Conservation (phyloP, 306 rosid species). For the Acacia acuminata region DNA sequence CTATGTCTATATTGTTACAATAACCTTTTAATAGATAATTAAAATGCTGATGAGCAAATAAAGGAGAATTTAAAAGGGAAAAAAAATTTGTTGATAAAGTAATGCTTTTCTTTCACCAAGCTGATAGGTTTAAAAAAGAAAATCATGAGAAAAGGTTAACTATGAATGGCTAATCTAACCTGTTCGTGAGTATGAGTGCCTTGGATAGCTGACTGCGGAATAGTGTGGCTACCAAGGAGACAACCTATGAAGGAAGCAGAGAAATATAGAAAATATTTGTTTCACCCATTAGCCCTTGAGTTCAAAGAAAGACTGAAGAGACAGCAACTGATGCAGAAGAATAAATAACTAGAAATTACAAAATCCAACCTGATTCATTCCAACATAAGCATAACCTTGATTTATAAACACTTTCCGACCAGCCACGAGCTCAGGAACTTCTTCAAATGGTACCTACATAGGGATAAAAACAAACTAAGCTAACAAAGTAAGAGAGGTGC, state of each 20-base stretch:
- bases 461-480: slow-evolving; percentile 19
- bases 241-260: slow-evolving; percentile 53
- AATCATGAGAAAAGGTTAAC: background rate
- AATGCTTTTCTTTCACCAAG: background rate
- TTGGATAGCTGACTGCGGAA: slow-evolving; percentile 85
- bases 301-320: slow-evolving; percentile 16
- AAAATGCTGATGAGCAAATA: background rate
- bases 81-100: background rate
- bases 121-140: background rate
- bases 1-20: background rate
- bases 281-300: background rate
- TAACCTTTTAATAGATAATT: background rate
- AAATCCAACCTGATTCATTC: slow-evolving; percentile 76
- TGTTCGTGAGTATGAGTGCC: slow-evolving; percentile 82
- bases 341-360: slow-evolving; percentile 15
- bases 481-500: slow-evolving; percentile 22
- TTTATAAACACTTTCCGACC: slow-evolving; percentile 76
- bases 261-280: slow-evolving; percentile 25
- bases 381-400: slow-evolving; percentile 83
- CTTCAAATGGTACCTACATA: slow-evolving; percentile 90
- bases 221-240: slow-evolving; percentile 75
- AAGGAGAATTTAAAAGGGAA: background rate
- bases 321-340: slow-evolving; percentile 11
- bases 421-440: slow-evolving; percentile 95
- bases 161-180: slow-evolving; percentile 47